phyloP scores from a whole-genome alignment of 2,329 filamentous ascomycete genomes.

The Sphaerulina musiva region DNA sequence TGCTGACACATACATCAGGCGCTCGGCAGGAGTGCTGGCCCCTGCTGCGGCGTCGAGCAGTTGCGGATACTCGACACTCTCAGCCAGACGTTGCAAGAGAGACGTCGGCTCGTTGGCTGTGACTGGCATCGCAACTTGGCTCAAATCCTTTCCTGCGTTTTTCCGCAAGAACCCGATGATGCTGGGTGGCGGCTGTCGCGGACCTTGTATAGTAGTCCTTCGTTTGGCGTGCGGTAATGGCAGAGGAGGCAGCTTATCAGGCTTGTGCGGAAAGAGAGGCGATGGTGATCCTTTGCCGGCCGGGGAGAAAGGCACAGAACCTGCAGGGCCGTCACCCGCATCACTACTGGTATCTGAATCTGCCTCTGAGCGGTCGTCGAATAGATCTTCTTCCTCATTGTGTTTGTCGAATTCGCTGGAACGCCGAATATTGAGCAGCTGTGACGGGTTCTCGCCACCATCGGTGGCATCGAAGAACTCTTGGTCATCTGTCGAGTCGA shows the following conservation, averaged over 20 bases:
- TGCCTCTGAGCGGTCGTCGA: conserved; percentile 41
- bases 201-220: conserved; percentile 62
- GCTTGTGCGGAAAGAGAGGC: conserved; percentile 63
- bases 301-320: conserved; percentile 18
- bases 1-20: conserved; percentile 76
- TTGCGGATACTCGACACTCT: conserved; percentile 84
- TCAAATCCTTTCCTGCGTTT: conserved; percentile 96
- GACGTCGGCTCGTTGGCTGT: conserved; percentile 92
- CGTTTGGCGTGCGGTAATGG: conserved; percentile 63
- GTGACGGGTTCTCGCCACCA: conserved; percentile 49
- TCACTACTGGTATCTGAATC: conserved; percentile 61
- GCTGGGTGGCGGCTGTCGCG: conserved; percentile 76
- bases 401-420: conserved; percentile 65
- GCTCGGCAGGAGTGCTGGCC: conserved; percentile 51
- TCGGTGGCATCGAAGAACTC: conserved; percentile 93
- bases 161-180: conserved; percentile 91
- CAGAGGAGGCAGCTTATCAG: conserved; percentile 69
- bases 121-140: conserved; percentile 94
- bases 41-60: conserved; percentile 68
- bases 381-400: conserved; percentile 49
- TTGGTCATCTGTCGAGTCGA: conserved; percentile 74
- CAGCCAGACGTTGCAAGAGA: conserved; percentile 77
- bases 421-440: conserved; percentile 68
- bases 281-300: conserved; percentile 20
- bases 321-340: conserved; percentile 40